Conservation (phyloP, 306 rosid species). For the Citrullus mucosospermus region DNA sequence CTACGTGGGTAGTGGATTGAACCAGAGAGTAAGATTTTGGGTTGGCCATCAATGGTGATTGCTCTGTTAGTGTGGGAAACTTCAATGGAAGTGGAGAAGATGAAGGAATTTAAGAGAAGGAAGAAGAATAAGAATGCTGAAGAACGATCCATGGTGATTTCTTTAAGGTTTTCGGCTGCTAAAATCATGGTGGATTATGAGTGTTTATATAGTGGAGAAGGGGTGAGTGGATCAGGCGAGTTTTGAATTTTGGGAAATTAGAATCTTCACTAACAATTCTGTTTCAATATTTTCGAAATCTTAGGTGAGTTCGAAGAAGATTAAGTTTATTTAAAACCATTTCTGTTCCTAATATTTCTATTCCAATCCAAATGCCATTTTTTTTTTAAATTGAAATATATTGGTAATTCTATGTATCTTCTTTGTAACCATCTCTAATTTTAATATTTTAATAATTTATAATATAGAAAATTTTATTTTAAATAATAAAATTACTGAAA, state of each 20-base stretch:
- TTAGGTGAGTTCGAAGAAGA: not conserved
- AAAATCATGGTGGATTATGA: fast-evolving
- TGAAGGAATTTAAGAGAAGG: not conserved
- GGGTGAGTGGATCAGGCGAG: no score
- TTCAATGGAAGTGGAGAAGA: not conserved
- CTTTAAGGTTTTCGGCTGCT: no score
- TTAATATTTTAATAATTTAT: no score
- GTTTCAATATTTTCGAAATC: not conserved
- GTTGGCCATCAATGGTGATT: conserved; percentile 32
- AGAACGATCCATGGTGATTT: not conserved
- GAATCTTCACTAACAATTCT: not conserved
- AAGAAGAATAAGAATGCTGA: not conserved
- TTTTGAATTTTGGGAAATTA: not conserved
- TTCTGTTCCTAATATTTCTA: no score
- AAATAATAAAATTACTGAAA: no score
- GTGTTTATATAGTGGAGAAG: not conserved
- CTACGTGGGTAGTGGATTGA: conserved; percentile 53
- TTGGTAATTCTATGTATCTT: no score
- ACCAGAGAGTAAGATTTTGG: conserved; percentile 24
- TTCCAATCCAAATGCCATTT: no score
- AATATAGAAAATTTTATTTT: no score
- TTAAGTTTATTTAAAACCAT: no score
- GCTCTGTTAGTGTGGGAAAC: conserved; percentile 36
- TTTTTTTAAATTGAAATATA: no score
- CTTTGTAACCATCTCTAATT: no score